Percentiles rank a stretch among this genome's conserved stretches.
Conservation (phyloP, 768 basidiomycete species). For the Agaricus blazei region DNA sequence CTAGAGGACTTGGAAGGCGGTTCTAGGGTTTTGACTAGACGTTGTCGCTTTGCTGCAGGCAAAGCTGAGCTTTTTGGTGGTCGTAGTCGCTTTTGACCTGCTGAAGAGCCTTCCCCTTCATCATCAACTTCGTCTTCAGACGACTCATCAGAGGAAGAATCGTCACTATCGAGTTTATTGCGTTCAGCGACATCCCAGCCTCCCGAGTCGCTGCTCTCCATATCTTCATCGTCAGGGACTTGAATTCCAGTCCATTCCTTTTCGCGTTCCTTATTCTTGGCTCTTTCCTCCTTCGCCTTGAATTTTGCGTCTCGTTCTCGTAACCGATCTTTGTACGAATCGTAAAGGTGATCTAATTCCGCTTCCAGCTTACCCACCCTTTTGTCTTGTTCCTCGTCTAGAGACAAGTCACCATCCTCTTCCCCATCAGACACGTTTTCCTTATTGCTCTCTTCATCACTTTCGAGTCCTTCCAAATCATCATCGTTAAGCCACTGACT, state of each 20-base stretch:
- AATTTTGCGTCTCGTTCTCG: slow-evolving; percentile 84
- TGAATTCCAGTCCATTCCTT: slow-evolving; percentile 15
- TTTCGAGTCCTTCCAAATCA: slow-evolving; percentile 39
- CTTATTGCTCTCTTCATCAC: slow-evolving; percentile 26
- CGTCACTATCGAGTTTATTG: slow-evolving; percentile 43
- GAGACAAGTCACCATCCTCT: slow-evolving; percentile 37
- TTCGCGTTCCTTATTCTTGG: slow-evolving; percentile 67
- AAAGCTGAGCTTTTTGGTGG: background rate
- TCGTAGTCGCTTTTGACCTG: slow-evolving; percentile 45
- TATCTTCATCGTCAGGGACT: slow-evolving; percentile 35
- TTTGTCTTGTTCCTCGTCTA: slow-evolving; percentile 66
- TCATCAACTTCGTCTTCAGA: slow-evolving; percentile 41
- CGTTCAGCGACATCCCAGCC: slow-evolving; percentile 69
- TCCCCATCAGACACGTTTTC: slow-evolving; percentile 8
- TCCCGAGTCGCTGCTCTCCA: slow-evolving; percentile 40
- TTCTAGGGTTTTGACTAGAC: slow-evolving; percentile 46
- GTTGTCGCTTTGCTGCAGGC: slow-evolving; percentile 38
- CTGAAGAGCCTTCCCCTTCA: slow-evolving; percentile 19
- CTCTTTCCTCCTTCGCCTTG: slow-evolving; percentile 73
- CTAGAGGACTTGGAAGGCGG: slow-evolving; percentile 28
- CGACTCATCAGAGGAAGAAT: slow-evolving; percentile 48
- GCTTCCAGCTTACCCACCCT: slow-evolving; percentile 65
- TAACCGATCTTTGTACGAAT: slow-evolving; percentile 76
- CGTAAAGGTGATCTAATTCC: slow-evolving; percentile 88
- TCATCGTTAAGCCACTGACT: slow-evolving; percentile 33